Base-by-base conservation (phyloP, 139 green algal genomes). In the Zygnema cylindricum region DNA sequence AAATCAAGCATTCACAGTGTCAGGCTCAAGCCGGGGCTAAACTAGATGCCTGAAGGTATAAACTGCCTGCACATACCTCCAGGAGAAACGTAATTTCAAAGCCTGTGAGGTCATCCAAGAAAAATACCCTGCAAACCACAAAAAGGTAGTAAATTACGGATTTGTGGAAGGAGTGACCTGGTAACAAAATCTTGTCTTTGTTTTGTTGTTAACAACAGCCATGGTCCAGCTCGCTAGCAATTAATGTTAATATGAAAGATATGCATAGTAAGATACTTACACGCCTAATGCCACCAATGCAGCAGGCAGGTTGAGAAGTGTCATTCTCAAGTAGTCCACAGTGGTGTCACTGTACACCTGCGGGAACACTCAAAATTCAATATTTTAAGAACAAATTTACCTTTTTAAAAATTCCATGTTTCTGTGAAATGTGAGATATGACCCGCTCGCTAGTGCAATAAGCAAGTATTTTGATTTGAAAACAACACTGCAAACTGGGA, bases 241-340 rank as follows among this genome's bases (percentile, higher is more conserved):
- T n/a, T n/a, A n/a, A n/a, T n/a, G n/a, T n/a, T n/a, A n/a, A n/a
- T n/a, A n/a, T n/a, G n/a, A n/a, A n/a, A n/a, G n/a, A n/a, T n/a
- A n/a, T n/a, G n/a, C n/a, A n/a, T n/a, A n/a, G n/a, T 22, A 21
- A 81, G 21, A 81, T 16, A 79, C 71, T 25, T 79, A 91, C 88
- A 91, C 23, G 2, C 39, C 41, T 0, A 93, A 79, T 0, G 91
- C 42, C 16, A 92, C 32, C 0, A 92, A 30, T 1, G 71, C 89
- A 1, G 82, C 91, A 1, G 91, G 91, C 16, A 93, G 38, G 73
- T 93, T 92, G 41, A 93, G 90, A 32, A 89, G 57, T 40, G 90
- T 93, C 91, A 93, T 93, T 7, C 69, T 54, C 25, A 93, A 39
- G 85, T 93, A 93, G 81, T 93, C 91, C 57, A 93, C 76, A 55